Conservation (phyloP, 129 eudicot genomes). For the Daucus carota region DNA sequence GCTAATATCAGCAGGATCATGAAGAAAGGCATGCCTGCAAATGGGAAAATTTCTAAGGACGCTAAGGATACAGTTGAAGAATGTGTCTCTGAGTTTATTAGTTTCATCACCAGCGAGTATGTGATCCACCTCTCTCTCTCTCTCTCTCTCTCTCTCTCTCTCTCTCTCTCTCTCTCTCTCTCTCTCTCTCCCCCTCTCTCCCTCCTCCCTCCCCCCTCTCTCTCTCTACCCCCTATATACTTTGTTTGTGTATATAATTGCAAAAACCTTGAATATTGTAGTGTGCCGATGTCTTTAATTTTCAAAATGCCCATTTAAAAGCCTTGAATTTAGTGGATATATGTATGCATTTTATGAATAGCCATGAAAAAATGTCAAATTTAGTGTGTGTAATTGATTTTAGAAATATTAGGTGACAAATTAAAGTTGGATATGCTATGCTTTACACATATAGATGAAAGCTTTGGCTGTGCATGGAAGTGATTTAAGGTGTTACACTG, state of each 20-base stretch:
- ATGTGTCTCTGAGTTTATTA: constrained; percentile 67
- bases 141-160: too few relatives aligned
- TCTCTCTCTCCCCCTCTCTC: too few relatives aligned
- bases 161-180: background rate
- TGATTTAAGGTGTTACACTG: background rate
- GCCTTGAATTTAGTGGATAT: background rate
- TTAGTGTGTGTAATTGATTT: background rate
- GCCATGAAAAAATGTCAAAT: too few relatives aligned
- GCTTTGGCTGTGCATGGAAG: constrained; percentile 2
- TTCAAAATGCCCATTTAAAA: background rate
- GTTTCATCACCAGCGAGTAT: constrained; percentile 66
- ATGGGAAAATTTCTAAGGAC: constrained; percentile 61
- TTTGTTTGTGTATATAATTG: too few relatives aligned
- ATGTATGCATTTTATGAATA: background rate
- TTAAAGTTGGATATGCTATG: background rate
- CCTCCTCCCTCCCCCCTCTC: too few relatives aligned
- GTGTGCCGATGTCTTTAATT: background rate
- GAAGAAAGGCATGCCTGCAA: constrained; percentile 60
- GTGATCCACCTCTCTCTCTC: background rate
- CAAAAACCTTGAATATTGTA: background rate
- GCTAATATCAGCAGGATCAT: constrained; percentile 65
- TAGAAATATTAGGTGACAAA: background rate
- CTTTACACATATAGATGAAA: background rate
- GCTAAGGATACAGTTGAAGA: constrained; percentile 69
- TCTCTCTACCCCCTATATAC: background rate